Evolutionary conservation across 805 yeast species (phyloP).

Genomic region (Ogataea haglerorum): DNA sequence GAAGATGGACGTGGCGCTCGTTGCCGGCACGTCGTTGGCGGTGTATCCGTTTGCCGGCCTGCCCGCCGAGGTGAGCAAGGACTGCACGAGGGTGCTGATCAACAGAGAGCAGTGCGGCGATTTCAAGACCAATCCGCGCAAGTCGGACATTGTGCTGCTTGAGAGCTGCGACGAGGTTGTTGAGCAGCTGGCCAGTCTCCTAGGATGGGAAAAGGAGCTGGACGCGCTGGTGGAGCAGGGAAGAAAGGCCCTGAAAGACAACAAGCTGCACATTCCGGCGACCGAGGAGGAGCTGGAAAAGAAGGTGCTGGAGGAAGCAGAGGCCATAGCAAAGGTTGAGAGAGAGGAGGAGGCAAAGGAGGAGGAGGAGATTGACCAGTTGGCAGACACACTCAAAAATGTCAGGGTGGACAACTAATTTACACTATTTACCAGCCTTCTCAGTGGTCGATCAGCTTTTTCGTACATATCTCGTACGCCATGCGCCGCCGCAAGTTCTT

Average conservation of each 20-base stretch:
- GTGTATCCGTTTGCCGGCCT: slow-evolving; percentile 89
- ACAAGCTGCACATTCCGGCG: slow-evolving; percentile 8
- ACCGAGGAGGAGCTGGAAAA: slow-evolving; percentile 16
- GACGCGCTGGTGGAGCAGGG: slow-evolving; percentile 36
- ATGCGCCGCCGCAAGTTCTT: slow-evolving; percentile 59
- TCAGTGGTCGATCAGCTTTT: slow-evolving; percentile 17
- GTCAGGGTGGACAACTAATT: slow-evolving; percentile 13
- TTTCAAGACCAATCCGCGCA: slow-evolving; percentile 50
- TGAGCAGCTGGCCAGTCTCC: slow-evolving; percentile 42
- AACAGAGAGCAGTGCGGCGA: slow-evolving; percentile 80
- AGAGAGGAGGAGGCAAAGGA: slow-evolving; percentile 13
- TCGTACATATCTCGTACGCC: slow-evolving; percentile 52
- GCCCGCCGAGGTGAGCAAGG: slow-evolving; percentile 58
- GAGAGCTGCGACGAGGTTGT: slow-evolving; percentile 70
- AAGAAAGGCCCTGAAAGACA: slow-evolving; percentile 12
- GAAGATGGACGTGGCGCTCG: slow-evolving; percentile 65
- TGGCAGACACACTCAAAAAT: slow-evolving; percentile 13
- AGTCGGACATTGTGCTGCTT: slow-evolving; percentile 56
- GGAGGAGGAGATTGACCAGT: slow-evolving; percentile 20
- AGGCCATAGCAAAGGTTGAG: slow-evolving; percentile 26
- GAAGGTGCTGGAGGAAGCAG: slow-evolving; percentile 26
- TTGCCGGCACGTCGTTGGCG: slow-evolving; percentile 89
- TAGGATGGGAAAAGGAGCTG: slow-evolving; percentile 67
- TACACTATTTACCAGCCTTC: slow-evolving; percentile 1
- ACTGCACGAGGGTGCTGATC: slow-evolving; percentile 57